Percentiles rank a stretch among this genome's conserved stretches.
Conservation (phyloP, 257 asterid genomes). For the Solanum pimpinellifolium region DNA sequence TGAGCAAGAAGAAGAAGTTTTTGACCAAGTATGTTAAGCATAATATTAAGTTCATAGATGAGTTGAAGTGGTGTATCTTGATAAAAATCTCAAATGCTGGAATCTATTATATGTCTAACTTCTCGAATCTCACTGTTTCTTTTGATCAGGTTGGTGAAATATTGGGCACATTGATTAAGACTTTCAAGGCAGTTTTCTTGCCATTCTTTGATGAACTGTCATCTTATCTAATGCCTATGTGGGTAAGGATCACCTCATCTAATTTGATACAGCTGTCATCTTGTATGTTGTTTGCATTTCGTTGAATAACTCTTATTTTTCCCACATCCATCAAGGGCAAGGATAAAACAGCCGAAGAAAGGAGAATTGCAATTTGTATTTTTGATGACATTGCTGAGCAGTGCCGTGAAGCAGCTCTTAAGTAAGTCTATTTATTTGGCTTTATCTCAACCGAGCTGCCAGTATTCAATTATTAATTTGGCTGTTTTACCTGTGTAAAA, state of each 20-base stretch:
- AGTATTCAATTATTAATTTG: not conserved
- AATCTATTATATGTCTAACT: not conserved
- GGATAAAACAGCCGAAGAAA: constrained; percentile 93
- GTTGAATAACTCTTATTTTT: not conserved
- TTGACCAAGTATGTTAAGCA: constrained; percentile 67
- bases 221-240: constrained; percentile 95
- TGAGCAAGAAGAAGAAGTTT: constrained; percentile 98
- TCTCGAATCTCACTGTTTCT: not conserved
- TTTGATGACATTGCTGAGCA: constrained; percentile 99
- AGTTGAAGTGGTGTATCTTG: not conserved
- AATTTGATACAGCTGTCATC: not conserved
- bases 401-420: constrained; percentile 78
- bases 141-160: constrained; percentile 75
- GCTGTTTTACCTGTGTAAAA: not conserved
- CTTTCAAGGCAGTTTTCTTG: constrained; percentile 81
- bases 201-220: constrained; percentile 92
- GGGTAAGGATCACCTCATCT: constrained; percentile 51
- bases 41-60: not conserved
- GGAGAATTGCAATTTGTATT: constrained; percentile 95
- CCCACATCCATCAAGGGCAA: constrained; percentile 47
- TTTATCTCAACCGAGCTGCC: not conserved
- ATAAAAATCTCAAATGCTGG: not conserved
- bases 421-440: constrained; percentile 20
- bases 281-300: not conserved
- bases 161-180: constrained; percentile 85